These are phyloP conservation scores for Phellinidium pouzarii DNA, from an alignment of 1,284 basidiomycete genomes.

Conservation along the genomic window DNA sequence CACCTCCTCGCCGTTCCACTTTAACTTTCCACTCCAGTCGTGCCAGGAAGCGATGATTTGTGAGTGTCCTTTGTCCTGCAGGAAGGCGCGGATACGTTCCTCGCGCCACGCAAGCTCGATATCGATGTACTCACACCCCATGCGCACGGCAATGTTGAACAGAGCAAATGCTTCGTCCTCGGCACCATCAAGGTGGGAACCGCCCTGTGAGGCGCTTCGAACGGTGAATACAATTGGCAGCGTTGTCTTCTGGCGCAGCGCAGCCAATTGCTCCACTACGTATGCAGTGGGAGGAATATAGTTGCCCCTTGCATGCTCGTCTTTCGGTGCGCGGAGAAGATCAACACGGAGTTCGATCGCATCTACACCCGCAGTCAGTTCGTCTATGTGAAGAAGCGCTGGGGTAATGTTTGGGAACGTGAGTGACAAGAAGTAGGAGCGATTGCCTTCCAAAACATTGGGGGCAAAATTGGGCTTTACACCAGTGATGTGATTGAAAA, in stretches of 20 bases:
- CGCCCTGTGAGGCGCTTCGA: slow-evolving; percentile 84
- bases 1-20: slow-evolving; percentile 71
- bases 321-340: slow-evolving; percentile 59
- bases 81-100: slow-evolving; percentile 54
- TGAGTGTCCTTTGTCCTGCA: slow-evolving; percentile 60
- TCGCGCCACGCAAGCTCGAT: slow-evolving; percentile 80
- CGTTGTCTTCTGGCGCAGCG: slow-evolving; percentile 69
- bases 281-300: slow-evolving; percentile 67
- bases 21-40: slow-evolving; percentile 83
- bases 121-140: slow-evolving; percentile 91
- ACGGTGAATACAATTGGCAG: slow-evolving; percentile 93
- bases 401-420: slow-evolving; percentile 85
- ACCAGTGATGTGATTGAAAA: slow-evolving; percentile 88
- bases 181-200: slow-evolving; percentile 80
- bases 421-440: slow-evolving; percentile 88
- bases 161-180: slow-evolving; percentile 74
- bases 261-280: slow-evolving; percentile 78
- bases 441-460: slow-evolving; percentile 48
- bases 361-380: slow-evolving; percentile 80
- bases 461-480: slow-evolving; percentile 59
- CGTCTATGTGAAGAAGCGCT: slow-evolving; percentile 64
- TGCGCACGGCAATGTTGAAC: slow-evolving; percentile 71
- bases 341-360: slow-evolving; percentile 94
- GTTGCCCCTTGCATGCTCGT: slow-evolving; percentile 38
- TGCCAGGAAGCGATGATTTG: slow-evolving; percentile 92